Evolutionary conservation across 306 rosid species (phyloP), one percentile per base, ranked within the genome.

Genomic region (Cucumis sativus): DNA sequence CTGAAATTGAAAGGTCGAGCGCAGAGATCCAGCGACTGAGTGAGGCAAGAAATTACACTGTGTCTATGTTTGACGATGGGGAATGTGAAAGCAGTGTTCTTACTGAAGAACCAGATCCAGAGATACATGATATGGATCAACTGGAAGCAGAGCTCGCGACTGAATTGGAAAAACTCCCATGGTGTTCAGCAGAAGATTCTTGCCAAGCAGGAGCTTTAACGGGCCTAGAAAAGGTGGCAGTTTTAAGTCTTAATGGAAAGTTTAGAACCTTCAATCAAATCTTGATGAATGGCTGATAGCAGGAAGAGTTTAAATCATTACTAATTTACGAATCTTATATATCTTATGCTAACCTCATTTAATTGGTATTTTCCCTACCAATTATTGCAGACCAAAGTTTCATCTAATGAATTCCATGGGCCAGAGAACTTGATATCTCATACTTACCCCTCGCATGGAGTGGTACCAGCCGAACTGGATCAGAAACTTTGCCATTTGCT

Each of bases 121-220:
- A 54, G 67, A 67, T 67, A 55, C 80, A 45, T 47, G 91, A 85
- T 80, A 88, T 89, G 85, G 89, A 87, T 85, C 87, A 85, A 79
- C 77, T 91, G 80, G 91, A 89, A 85, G 92, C 92, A 67, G 97
- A 91, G 80, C 92, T 91, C 43, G 92, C 86, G 59, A 80, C 86
- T 47, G 97, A 91, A 83, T 83, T 91, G 43, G 88, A 83, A 84
- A 87, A 88, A 84, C 91, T 91, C 76, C 88, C 97, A 63, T 85
- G 88, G 84, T 82, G 89, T 81, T 68, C 84, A 30, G 35, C 78
- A 30, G 89, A 88, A 47, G 70, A 78, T 28, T 82, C 86, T 81
- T 16, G 39, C 74, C 79, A 79, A 57, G 89, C 82, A 28, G 83
- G 75, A 75, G 49, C 21, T 18, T 30, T 49, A 77, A 74, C 76